Base-by-base conservation (phyloP, 176 grass and related monocot genomes). In the Panicum miliaceum region DNA sequence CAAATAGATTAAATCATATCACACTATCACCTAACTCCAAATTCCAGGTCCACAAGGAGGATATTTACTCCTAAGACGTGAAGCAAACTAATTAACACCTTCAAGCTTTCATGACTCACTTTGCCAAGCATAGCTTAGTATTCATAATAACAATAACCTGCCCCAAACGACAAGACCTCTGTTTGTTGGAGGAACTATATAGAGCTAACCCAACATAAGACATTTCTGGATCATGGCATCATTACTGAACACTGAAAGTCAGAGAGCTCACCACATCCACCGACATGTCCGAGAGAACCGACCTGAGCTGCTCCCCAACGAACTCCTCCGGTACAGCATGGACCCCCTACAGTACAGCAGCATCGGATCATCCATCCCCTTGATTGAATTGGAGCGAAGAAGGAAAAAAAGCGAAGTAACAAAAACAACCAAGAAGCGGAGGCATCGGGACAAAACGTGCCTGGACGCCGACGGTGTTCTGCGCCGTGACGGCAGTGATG, bases 391-490 rank as follows among this genome's bases (percentile, higher is more conserved):
- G 42, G 10, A 20, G 25, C 12, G n/a, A n/a, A n/a, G n/a, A n/a
- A n/a, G n/a, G 0, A 26, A 37, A 35, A 12, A 64, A 37, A 74
- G 22, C 52, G 6, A 75, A 26, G 7, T 1, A 15, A 14, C 12
- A 47, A 36, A 7, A 8, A 57, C 5, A 50, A 25, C 7, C 3
- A 2, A 56, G 22, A 45, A 11, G 26, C 19, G 35, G 20, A 27
- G 47, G 51, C 18, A 68, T 35, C 56, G 8, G 16, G n/a, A 22
- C 63, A 18, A 57, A 64, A 48, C 34, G 26, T 42, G 85, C 96
- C 96, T 98, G 96, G 46, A 98, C 93, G 61, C 93, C 96, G 63
- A 89, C 86, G 11, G 96, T 98, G 80, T 98, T 98, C 87, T 98
- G 93, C 48, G 96, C 93, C 13, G 96, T 98, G 78, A 98, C 87